Evolutionary conservation across 2,329 filamentous ascomycete genomes (phyloP).

Genomic region (Claviceps arundinis): DNA sequence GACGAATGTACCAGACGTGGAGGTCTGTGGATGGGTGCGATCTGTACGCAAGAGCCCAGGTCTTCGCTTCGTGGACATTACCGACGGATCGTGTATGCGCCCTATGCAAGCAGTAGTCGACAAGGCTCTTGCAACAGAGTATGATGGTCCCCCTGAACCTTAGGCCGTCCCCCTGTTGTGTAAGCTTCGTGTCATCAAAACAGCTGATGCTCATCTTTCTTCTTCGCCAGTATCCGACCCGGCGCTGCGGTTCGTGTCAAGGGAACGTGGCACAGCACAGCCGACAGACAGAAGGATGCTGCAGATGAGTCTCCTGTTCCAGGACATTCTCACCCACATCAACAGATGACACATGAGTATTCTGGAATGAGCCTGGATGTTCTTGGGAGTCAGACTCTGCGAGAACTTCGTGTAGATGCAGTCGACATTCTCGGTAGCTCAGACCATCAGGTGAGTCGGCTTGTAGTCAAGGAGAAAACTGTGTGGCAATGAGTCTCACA

Average conservation of each 20-base stretch:
- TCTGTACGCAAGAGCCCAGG: slow-evolving; percentile 79
- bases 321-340: slow-evolving; percentile 1
- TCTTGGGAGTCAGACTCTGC: slow-evolving; percentile 3
- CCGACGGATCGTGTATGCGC: slow-evolving; percentile 72
- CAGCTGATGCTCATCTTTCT: not conserved
- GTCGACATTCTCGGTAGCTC: slow-evolving; percentile 63
- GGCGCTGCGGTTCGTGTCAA: slow-evolving; percentile 67
- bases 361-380: not conserved
- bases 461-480: not conserved
- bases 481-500: not conserved
- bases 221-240: slow-evolving; percentile 53
- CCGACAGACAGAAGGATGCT: not conserved
- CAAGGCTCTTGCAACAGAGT: slow-evolving; percentile 60
- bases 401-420: slow-evolving; percentile 61
- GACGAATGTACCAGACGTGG: slow-evolving; percentile 33
- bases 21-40: slow-evolving; percentile 66
- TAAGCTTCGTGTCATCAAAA: not conserved
- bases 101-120: slow-evolving; percentile 71
- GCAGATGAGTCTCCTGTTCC: slow-evolving; percentile 2
- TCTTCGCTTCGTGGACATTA: slow-evolving; percentile 69
- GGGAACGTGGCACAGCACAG: slow-evolving; percentile 52
- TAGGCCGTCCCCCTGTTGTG: slow-evolving; percentile 10
- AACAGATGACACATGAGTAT: not conserved
- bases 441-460: slow-evolving; percentile 56
- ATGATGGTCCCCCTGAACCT: slow-evolving; percentile 22